phyloP scores from a whole-genome alignment of 257 asterid species.

The Ocimum tenuiflorum region DNA sequence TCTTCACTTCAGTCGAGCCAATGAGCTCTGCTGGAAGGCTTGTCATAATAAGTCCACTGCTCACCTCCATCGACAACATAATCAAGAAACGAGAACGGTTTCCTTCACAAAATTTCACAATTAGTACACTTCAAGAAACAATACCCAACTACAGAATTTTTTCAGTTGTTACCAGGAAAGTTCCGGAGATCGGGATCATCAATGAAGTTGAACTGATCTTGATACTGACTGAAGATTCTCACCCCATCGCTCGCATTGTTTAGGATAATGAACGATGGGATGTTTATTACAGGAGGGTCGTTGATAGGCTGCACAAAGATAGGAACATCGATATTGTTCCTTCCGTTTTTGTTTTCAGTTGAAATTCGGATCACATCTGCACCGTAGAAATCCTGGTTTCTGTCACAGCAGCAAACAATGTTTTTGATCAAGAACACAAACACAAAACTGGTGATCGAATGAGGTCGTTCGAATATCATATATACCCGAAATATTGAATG shows the following conservation, averaged over 20 bases:
- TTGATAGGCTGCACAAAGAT: conserved; percentile 73
- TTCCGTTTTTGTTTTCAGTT: conserved; percentile 61
- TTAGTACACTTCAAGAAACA: not conserved
- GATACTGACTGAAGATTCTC: conserved; percentile 40
- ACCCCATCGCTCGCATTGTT: conserved; percentile 44
- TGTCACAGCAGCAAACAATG: conserved; percentile 20
- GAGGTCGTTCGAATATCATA: not conserved
- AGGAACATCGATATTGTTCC: conserved; percentile 55
- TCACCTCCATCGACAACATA: conserved; percentile 69
- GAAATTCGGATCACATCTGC: conserved; percentile 51
- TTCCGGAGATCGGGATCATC: conserved; percentile 67
- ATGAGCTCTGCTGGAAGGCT: conserved; percentile 68
- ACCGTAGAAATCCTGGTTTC: conserved; percentile 67
- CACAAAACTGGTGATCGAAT: not conserved
- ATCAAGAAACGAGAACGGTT: conserved; percentile 56
- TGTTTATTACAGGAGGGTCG: conserved; percentile 66
- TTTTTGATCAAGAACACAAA: not conserved
- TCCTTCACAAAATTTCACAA: conserved; percentile 33
- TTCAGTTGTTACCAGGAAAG: conserved; percentile 56
- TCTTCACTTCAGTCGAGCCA: conserved; percentile 63
- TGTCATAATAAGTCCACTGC: conserved; percentile 53
- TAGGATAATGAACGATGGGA: conserved; percentile 62
- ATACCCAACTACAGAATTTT: not conserved
- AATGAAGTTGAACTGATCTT: conserved; percentile 34
- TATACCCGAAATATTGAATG: conserved; percentile 79